phyloP scores from a whole-genome alignment of 202 grass and related monocot species.

The Miscanthus sacchariflorus region DNA sequence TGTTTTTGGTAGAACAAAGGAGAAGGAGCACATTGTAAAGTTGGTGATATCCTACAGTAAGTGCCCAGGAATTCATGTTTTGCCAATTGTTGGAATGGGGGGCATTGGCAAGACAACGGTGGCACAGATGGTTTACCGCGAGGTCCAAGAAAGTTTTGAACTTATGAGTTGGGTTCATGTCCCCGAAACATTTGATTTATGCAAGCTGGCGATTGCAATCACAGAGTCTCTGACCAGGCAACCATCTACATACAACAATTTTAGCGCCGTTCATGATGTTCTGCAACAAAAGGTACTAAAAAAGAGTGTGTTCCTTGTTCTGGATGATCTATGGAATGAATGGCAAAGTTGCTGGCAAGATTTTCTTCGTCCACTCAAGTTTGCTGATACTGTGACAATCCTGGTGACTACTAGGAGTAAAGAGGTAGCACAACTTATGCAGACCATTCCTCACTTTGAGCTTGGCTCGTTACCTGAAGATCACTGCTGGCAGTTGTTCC shows the following conservation, averaged over 20 bases:
- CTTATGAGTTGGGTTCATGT: constrained; percentile 55
- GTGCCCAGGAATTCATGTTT: background rate
- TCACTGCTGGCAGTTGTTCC: constrained; percentile 55
- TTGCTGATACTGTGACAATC: constrained; percentile 26
- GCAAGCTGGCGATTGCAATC: constrained; percentile 34
- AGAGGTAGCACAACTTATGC: constrained; percentile 41
- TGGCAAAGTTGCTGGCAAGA: constrained; percentile 42
- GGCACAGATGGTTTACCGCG: constrained; percentile 55
- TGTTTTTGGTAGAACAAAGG: constrained; percentile 44
- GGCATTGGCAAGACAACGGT: constrained; percentile 68
- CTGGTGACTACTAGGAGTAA: constrained; percentile 56
- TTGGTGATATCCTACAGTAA: background rate
- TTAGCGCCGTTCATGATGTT: constrained; percentile 45
- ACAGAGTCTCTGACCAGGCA: constrained; percentile 29
- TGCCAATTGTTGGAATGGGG: constrained; percentile 59
- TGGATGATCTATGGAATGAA: constrained; percentile 68
- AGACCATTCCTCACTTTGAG: constrained; percentile 21
- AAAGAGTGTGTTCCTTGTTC: constrained; percentile 53
- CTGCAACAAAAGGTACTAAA: background rate
- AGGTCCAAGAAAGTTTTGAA: constrained; percentile 39
- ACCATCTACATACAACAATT: background rate
- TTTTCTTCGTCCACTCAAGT: constrained; percentile 32
- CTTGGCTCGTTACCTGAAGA: constrained; percentile 41
- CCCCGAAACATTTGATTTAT: constrained; percentile 44
- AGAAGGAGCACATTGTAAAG: constrained; percentile 34